Conservation (phyloP, 768 basidiomycete genomes). For the Rhodosporidiobolus sp. region DNA sequence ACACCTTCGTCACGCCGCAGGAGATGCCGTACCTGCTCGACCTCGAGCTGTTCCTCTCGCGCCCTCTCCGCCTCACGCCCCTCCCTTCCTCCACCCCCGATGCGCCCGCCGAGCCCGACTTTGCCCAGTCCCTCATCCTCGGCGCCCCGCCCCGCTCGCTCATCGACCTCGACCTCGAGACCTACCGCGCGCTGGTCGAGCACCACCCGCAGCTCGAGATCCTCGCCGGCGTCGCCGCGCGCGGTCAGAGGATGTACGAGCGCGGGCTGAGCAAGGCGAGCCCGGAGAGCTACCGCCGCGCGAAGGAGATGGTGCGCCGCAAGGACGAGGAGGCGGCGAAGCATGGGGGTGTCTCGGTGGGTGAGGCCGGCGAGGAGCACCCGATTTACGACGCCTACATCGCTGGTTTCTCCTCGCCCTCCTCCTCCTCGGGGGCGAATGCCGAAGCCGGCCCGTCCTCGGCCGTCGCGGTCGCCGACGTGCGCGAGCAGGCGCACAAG, state of each 20-base stretch:
- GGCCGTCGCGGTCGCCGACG: neutral
- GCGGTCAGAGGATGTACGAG: constrained; percentile 91
- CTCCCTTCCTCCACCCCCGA: constrained; percentile 52
- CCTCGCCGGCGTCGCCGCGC: constrained; percentile 75
- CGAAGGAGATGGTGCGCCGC: constrained; percentile 72
- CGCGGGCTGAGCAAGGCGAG: constrained; percentile 87
- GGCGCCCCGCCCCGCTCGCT: constrained; percentile 75
- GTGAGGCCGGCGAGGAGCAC: constrained; percentile 61
- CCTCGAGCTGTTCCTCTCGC: constrained; percentile 83
- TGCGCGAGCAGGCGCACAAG: neutral
- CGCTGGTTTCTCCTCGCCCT: neutral
- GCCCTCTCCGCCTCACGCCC: constrained; percentile 56
- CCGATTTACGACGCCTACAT: constrained; percentile 53
- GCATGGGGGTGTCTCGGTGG: constrained; percentile 60
- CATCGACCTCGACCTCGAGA: constrained; percentile 81
- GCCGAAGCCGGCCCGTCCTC: no score
- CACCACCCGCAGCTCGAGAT: constrained; percentile 52
- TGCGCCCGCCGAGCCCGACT: constrained; percentile 29
- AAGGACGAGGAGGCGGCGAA: constrained; percentile 49
- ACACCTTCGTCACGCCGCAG: constrained; percentile 77
- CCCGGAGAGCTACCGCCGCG: constrained; percentile 75
- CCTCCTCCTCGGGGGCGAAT: neutral
- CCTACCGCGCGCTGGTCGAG: constrained; percentile 64
- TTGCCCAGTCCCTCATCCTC: constrained; percentile 58
- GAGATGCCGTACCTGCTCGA: constrained; percentile 91